A percentile compares a stretch with the other conserved stretches of the same genome.
Evolutionary conservation across 2,329 filamentous ascomycete species (phyloP).

Genomic region (Geosmithia putterillii): DNA sequence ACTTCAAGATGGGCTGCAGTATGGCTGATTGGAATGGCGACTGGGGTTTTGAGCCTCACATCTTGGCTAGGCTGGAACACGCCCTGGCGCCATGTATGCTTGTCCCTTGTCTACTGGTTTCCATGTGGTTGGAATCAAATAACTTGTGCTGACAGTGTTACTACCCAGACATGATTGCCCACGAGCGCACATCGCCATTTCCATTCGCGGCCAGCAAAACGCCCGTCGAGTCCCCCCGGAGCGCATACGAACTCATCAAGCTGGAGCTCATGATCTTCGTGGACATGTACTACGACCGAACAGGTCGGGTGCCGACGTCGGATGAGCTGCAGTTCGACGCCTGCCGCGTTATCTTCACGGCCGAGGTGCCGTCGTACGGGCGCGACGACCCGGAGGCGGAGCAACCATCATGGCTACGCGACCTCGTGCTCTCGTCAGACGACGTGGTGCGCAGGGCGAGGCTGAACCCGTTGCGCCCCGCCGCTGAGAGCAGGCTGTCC

Average conservation of each 20-base stretch:
- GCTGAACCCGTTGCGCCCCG: slow-evolving; percentile 11
- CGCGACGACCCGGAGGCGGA: background rate
- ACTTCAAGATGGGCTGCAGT: slow-evolving; percentile 25
- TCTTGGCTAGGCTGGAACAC: slow-evolving; percentile 24
- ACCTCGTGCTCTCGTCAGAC: slow-evolving; percentile 9
- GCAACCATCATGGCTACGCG: slow-evolving; percentile 12
- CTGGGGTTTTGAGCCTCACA: slow-evolving; percentile 24
- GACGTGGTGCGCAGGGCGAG: slow-evolving; percentile 7
- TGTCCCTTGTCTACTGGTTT: background rate
- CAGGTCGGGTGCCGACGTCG: slow-evolving; percentile 7
- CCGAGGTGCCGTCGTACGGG: slow-evolving; percentile 8
- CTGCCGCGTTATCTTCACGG: slow-evolving; percentile 14
- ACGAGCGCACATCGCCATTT: slow-evolving; percentile 8
- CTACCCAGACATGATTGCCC: slow-evolving; percentile 7
- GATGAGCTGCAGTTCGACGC: slow-evolving; percentile 11
- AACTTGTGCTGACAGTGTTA: background rate
- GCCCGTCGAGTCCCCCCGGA: slow-evolving; percentile 7
- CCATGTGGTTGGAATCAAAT: background rate
- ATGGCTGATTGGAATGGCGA: slow-evolving; percentile 32
- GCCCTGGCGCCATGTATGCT: slow-evolving; percentile 26
- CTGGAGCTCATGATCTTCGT: slow-evolving; percentile 17
- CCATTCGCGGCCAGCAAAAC: slow-evolving; percentile 9
- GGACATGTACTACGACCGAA: slow-evolving; percentile 9
- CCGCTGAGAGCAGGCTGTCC: slow-evolving; percentile 8
- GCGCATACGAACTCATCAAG: slow-evolving; percentile 22